phyloP scores from a whole-genome alignment of 2,329 filamentous ascomycete species.

The Fusarium sororula region DNA sequence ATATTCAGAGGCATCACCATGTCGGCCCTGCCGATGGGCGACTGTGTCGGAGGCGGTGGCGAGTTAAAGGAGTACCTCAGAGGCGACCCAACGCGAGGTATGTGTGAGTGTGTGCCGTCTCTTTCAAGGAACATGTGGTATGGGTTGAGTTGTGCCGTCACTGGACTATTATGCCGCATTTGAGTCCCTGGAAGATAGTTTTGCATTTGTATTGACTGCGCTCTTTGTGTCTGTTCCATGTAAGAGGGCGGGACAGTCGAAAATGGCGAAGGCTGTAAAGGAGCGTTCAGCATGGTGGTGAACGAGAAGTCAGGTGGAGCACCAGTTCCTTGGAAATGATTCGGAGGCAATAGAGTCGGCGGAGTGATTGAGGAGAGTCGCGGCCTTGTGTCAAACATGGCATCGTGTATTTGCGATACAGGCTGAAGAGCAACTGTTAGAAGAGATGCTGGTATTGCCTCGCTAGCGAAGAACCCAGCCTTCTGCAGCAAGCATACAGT shows the following conservation, averaged over 20 bases:
- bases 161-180: background rate
- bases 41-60: background rate
- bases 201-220: constrained; percentile 8
- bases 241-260: background rate
- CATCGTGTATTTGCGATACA: background rate
- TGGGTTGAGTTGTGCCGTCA: constrained; percentile 32
- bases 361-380: constrained; percentile 42
- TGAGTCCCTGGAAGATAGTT: background rate
- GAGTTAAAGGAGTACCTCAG: constrained; percentile 34
- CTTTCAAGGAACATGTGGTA: constrained; percentile 35
- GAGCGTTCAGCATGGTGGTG: constrained; percentile 21
- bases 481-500: constrained; percentile 46
- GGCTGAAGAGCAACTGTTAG: background rate
- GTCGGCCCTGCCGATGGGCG: background rate
- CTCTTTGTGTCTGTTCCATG: constrained; percentile 17
- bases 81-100: constrained; percentile 43
- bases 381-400: constrained; percentile 21
- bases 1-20: background rate
- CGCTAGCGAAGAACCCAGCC: constrained; percentile 42
- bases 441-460: constrained; percentile 14
- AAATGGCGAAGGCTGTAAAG: background rate
- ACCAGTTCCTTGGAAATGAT: background rate
- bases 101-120: constrained; percentile 19
- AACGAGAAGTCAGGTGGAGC: constrained; percentile 14
- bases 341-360: background rate